A percentile compares a stretch with the other conserved stretches of the same genome.
Evolutionary conservation across 1,284 basidiomycete genomes (phyloP).

Genomic region (Leccinum pachyderme): DNA sequence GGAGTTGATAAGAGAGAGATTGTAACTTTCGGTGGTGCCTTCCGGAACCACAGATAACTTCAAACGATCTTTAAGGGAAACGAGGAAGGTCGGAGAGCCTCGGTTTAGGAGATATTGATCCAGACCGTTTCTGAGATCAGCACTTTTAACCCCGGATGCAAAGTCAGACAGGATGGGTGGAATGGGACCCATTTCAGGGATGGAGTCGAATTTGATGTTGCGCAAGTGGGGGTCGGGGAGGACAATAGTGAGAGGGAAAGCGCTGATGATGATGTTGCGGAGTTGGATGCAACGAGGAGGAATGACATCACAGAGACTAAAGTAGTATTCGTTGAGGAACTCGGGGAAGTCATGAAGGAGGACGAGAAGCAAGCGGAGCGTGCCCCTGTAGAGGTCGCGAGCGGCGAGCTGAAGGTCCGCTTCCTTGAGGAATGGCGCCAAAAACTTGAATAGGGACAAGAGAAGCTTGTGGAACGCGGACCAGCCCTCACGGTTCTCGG

Average conservation of each 20-base stretch:
- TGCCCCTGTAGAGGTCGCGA: slow-evolving; percentile 91
- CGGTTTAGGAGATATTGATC: slow-evolving; percentile 82
- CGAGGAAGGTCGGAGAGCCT: slow-evolving; percentile 66
- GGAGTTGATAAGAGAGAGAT: slow-evolving; percentile 86
- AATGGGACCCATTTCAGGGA: slow-evolving; percentile 87
- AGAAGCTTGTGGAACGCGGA: slow-evolving; percentile 93
- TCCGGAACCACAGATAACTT: slow-evolving; percentile 53
- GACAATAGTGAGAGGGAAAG: slow-evolving; percentile 85
- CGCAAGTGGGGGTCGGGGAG: slow-evolving; percentile 89
- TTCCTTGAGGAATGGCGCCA: slow-evolving; percentile 87
- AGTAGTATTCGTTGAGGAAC: slow-evolving; percentile 96
- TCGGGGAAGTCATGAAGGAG: slow-evolving; percentile 99
- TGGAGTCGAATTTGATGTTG: slow-evolving; percentile 65
- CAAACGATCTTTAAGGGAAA: slow-evolving; percentile 79
- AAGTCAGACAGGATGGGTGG: slow-evolving; percentile 93
- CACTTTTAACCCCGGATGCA: slow-evolving; percentile 72
- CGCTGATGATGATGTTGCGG: slow-evolving; percentile 94
- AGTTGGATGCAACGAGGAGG: slow-evolving; percentile 94
- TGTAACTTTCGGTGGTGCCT: slow-evolving; percentile 69
- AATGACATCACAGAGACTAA: slow-evolving; percentile 91
- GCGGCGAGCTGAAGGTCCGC: slow-evolving; percentile 80
- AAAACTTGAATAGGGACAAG: slow-evolving; percentile 91
- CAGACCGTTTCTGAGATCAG: slow-evolving; percentile 74
- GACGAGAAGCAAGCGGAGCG: slow-evolving; percentile 88
- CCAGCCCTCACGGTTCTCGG: slow-evolving; percentile 91